Evolutionary conservation across 805 yeast species (phyloP), one percentile per base, ranked within the genome.

Genomic region (Saccharomycopsis capsularis): DNA sequence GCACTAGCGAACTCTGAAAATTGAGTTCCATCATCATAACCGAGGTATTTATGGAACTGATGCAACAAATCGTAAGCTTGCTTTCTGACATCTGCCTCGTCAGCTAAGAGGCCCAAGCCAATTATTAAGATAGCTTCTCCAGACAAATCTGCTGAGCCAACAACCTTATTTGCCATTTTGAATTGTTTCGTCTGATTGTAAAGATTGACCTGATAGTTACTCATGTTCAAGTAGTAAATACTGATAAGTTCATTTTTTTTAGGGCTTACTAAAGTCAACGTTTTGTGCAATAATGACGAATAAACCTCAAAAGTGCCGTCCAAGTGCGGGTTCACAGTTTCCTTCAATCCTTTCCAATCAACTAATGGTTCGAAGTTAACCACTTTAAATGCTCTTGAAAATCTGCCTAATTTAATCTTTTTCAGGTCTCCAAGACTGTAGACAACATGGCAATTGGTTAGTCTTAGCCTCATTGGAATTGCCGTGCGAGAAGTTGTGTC

Each of bases 21-120:
- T 2, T 73, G 70, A 27, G 77, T 70, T 0, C 85, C 90, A 54
- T 79, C 71, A 39, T 78, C 76, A 30, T 86, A 60, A 13, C 75
- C 70, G 61, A 81, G 83, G 19, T 80, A 72, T 2, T 70, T 65
- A n/a, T 81, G 77, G 29, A 85, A 65, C 0, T 84, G 75, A 1
- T 83, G 76, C 52, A 85, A 66, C 5, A 88, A 66, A 32, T 75
- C 69, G 53, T 81, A 82, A 0, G 93, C 78, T 5, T 85, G 71
- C 11, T 74, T 68, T 56, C 88, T 73, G 2, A 86, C 78, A 1
- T 74, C 77, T 24, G 72, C 76, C 47, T 78, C 71, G 3, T 72
- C 68, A 5, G 81, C 75, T n/a, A 85, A 67, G 40, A 88, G 64
- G 0, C 91, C 91, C 11, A 83, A 75, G 54, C 85, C 74, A 11